phyloP scores from a whole-genome alignment of 2,329 filamentous ascomycete genomes.

The Coniochaeta sp. region DNA sequence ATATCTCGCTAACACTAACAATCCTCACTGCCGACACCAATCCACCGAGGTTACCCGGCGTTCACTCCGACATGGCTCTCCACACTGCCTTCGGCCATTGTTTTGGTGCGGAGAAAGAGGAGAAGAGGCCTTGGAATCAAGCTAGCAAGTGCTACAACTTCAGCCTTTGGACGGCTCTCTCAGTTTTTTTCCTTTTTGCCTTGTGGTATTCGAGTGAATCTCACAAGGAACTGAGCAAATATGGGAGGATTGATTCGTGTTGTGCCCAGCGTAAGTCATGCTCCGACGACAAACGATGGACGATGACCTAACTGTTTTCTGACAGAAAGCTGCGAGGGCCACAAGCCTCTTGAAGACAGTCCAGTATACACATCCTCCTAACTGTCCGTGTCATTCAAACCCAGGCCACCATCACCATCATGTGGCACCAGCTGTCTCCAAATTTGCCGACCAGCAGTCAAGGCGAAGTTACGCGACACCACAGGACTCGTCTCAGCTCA shows the following conservation, averaged over 20 bases:
- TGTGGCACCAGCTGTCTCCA: conserved; percentile 49
- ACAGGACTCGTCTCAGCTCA: conserved; percentile 61
- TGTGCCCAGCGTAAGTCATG: conserved; percentile 17
- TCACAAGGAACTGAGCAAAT: background rate
- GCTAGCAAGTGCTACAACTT: background rate
- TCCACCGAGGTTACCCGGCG: background rate
- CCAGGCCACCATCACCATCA: conserved; percentile 68
- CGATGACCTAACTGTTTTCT: conserved; percentile 1
- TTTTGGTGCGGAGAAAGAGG: conserved; percentile 1
- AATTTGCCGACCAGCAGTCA: conserved; percentile 29
- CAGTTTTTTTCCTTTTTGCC: background rate
- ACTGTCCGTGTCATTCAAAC: conserved; percentile 89
- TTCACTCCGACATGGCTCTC: background rate
- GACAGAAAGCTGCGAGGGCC: conserved; percentile 58
- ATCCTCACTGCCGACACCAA: background rate
- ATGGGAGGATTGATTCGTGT: conserved; percentile 18
- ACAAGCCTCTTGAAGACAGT: conserved; percentile 76
- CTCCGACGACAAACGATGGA: background rate
- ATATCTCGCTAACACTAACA: background rate
- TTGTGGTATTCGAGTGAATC: background rate
- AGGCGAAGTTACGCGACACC: conserved; percentile 64
- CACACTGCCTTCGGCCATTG: background rate
- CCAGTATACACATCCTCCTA: conserved; percentile 80
- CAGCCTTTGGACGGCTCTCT: background rate
- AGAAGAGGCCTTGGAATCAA: background rate